phyloP scores from a whole-genome alignment of 768 basidiomycete species.

The Xanthoconium purpureum region DNA sequence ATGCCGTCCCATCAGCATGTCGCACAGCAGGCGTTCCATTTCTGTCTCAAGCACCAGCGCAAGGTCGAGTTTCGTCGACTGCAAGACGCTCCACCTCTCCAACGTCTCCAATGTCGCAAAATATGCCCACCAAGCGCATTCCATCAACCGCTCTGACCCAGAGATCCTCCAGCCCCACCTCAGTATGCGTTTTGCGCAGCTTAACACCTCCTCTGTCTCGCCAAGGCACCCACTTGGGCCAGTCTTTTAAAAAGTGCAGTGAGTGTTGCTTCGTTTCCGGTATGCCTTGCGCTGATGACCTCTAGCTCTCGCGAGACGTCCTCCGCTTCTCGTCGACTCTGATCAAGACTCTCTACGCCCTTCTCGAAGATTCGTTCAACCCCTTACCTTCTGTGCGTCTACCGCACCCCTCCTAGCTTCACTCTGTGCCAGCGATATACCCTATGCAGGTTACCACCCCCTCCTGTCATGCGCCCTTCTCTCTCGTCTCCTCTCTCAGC shows the following conservation, averaged over 20 bases:
- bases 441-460: conserved; percentile 81
- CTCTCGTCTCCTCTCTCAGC: conserved; percentile 85
- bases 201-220: conserved; percentile 90
- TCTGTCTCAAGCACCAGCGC: conserved; percentile 89
- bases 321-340: conserved; percentile 72
- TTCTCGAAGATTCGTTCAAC: conserved; percentile 94
- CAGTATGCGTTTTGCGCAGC: conserved; percentile 94
- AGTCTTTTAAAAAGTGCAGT: conserved; percentile 86
- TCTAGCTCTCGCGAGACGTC: conserved; percentile 75
- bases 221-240: conserved; percentile 81
- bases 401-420: conserved; percentile 75
- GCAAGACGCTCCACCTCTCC: conserved; percentile 93
- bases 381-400: conserved; percentile 74
- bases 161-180: conserved; percentile 95
- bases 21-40: conserved; percentile 95
- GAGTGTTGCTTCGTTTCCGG: conserved; percentile 28
- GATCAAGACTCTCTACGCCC: conserved; percentile 77
- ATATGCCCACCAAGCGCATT: conserved; percentile 89
- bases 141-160: conserved; percentile 93
- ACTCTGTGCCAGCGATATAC: conserved; percentile 42
- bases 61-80: conserved; percentile 97
- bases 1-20: conserved; percentile 58
- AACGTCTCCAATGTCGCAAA: conserved; percentile 93
- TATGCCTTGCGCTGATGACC: conserved; percentile 1
- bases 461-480: conserved; percentile 89